These are phyloP conservation scores for Imleria badia DNA, from an alignment of 768 basidiomycete species.

Conservation along the genomic window DNA sequence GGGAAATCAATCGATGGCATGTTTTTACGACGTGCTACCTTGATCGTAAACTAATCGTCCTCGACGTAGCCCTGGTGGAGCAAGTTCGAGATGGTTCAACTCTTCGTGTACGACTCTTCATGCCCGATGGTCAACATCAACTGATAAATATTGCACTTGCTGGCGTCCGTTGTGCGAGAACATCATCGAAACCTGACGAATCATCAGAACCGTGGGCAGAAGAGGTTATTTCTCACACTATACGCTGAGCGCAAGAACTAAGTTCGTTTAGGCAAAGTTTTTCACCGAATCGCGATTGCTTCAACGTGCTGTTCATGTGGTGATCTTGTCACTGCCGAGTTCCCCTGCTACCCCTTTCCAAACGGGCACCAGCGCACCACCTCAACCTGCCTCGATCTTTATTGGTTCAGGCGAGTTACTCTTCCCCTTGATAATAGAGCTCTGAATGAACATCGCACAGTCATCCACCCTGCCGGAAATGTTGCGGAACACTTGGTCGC, in stretches of 20 bases:
- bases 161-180: slow-evolving; percentile 75
- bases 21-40: slow-evolving; percentile 2
- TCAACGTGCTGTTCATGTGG: slow-evolving; percentile 74
- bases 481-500: slow-evolving; percentile 87
- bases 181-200: slow-evolving; percentile 71
- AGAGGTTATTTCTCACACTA: slow-evolving; percentile 54
- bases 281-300: slow-evolving; percentile 89
- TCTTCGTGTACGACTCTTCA: slow-evolving; percentile 80
- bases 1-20: slow-evolving; percentile 86
- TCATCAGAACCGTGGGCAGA: slow-evolving; percentile 82
- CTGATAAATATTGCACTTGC: slow-evolving; percentile 83
- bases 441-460: slow-evolving; percentile 33
- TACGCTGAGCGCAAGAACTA: not conserved
- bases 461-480: slow-evolving; percentile 91
- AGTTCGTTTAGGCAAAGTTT: slow-evolving; percentile 71
- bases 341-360: slow-evolving; percentile 82
- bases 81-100: slow-evolving; percentile 92
- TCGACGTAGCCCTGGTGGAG: slow-evolving; percentile 77
- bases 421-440: not conserved
- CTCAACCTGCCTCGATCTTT: slow-evolving; percentile 77
- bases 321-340: slow-evolving; percentile 77
- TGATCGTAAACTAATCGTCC: slow-evolving; percentile 6
- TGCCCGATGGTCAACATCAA: slow-evolving; percentile 90
- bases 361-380: slow-evolving; percentile 49
- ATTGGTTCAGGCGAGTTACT: slow-evolving; percentile 72